Conservation (phyloP, 306 rosid species). For the Casuarina equisetifolia region DNA sequence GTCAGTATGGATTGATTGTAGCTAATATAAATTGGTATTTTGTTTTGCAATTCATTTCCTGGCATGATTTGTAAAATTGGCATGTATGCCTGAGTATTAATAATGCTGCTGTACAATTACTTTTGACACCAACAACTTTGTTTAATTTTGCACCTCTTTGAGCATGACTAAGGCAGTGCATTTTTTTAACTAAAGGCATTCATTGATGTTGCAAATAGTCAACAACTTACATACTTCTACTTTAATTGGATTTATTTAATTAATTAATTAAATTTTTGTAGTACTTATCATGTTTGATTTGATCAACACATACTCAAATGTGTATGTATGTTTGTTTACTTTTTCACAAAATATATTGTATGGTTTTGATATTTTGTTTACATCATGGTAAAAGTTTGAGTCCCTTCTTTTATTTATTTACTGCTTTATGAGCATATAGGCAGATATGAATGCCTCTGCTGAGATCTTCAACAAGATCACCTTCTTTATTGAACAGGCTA, state of each 20-base stretch:
- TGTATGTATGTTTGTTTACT: too few species aligned
- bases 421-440: not conserved
- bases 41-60: conserved; percentile 4
- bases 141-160: not conserved
- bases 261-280: too few species aligned
- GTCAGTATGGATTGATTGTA: conserved; percentile 11
- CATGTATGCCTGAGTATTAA: conserved; percentile 19
- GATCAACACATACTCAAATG: too few species aligned
- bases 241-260: not conserved
- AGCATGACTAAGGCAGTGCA: not conserved
- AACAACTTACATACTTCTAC: not conserved
- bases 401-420: not conserved
- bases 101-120: not conserved
- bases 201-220: not conserved
- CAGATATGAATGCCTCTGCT: not conserved
- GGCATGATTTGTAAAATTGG: conserved; percentile 13
- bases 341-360: too few species aligned
- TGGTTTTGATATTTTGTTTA: not conserved
- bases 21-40: conserved; percentile 4
- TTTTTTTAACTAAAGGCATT: not conserved
- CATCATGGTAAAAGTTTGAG: not conserved
- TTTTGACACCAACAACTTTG: not conserved
- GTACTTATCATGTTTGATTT: too few species aligned
- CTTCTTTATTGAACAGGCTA: not conserved
- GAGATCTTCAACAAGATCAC: not conserved